Conservation (phyloP, 2,329 filamentous ascomycete species). For the Parafenestella ontariensis region DNA sequence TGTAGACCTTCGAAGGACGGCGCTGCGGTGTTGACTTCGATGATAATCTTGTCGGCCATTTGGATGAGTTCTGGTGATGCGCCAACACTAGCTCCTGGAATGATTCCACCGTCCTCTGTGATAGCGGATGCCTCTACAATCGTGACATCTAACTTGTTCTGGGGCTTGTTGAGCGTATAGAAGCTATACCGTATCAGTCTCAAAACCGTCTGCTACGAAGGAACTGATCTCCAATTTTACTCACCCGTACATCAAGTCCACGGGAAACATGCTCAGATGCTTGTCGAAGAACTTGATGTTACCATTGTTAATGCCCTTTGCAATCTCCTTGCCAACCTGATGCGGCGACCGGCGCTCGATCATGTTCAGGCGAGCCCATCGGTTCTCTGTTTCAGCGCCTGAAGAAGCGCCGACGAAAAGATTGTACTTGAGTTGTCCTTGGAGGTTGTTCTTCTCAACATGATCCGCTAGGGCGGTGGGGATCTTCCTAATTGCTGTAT, state of each 20-base stretch:
- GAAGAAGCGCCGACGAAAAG: conserved; percentile 91
- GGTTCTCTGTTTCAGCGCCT: conserved; percentile 87
- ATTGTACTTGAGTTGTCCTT: conserved; percentile 84
- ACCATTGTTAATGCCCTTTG: conserved; percentile 88
- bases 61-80: conserved; percentile 86
- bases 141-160: conserved; percentile 79
- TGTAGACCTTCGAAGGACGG: conserved; percentile 85
- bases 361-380: conserved; percentile 90
- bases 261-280: conserved; percentile 90
- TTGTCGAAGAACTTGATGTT: conserved; percentile 94
- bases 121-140: conserved; percentile 88
- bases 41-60: conserved; percentile 91
- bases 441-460: conserved; percentile 83
- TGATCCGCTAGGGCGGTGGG: conserved; percentile 85
- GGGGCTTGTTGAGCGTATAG: conserved; percentile 81
- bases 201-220: not conserved
- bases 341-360: conserved; percentile 85
- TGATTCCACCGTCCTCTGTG: conserved; percentile 86
- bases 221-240: conserved; percentile 18
- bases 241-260: conserved; percentile 76
- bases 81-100: conserved; percentile 84
- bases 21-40: conserved; percentile 88
- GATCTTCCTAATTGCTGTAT: conserved; percentile 67
- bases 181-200: conserved; percentile 58
- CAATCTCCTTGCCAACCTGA: conserved; percentile 88